Evolutionary conservation across 73 alveolate species (phyloP), one percentile per base, ranked within the genome.

Genomic region (Diophrys sp.): DNA sequence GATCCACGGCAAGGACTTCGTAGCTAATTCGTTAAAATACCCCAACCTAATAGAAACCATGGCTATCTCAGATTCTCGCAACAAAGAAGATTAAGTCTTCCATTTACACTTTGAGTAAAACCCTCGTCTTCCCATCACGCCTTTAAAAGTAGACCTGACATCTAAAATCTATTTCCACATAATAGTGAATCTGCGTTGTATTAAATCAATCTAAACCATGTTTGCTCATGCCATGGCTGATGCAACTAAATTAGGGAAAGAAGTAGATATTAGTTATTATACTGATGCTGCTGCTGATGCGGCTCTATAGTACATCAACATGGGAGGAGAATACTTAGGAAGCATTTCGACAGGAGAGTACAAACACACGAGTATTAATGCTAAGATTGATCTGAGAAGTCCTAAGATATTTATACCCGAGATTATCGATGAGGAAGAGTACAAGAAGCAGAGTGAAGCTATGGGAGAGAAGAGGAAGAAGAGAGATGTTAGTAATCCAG

Each of bases 331-430:
- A 0, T 77, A 55, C 71, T 33, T 88, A 76, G 74, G 54, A 67
- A 71, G 74, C 14, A 70, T 56, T 31, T 28, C 34, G 24, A 29
- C 14, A 44, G 74, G 54, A 28, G 87, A 78, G 32, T 57, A 53
- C 24, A 79, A 71, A 33, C 82, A 84, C 31, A 34, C 32, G 31
- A 69, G 78, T n/a, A 31, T 74, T 26, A 69, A 77, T 1, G 34
- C 83, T 18, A 84, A 83, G 31, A 79, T 83, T 26, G 66, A 57
- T 11, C 68, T 88, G 54, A 56, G 74, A 5, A 77, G 91, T 5
- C 95, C 95, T 31, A 82, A 83, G 5, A 31, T 88, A 2, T 33
- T 82, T 30, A 66, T 88, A n/a, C 95, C 95, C 33, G 85, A 83
- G 66, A 71, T 70, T 14, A 31, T 54, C 30, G 62, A 62, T 71